Evolutionary conservation across 2,329 filamentous ascomycete species (phyloP).

Genomic region (Neofusicoccum sp.): DNA sequence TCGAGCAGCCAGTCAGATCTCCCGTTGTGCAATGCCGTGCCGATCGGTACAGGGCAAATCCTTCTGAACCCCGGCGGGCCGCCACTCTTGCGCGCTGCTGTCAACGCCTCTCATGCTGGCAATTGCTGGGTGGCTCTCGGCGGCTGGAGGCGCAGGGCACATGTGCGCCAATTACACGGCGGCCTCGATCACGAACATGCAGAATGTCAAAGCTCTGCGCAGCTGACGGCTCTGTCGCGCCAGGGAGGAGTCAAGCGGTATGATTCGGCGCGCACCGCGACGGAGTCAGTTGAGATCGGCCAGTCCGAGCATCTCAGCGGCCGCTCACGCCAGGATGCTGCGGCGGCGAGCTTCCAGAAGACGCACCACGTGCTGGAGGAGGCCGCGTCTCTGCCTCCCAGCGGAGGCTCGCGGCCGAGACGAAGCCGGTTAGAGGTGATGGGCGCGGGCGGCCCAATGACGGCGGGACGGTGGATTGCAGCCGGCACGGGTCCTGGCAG

Average conservation of each 20-base stretch:
- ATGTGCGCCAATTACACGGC: constrained; percentile 10
- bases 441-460: background rate
- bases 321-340: background rate
- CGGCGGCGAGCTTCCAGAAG: background rate
- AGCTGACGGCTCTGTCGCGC: constrained; percentile 11
- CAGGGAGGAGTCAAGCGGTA: constrained; percentile 3
- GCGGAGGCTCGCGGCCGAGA: constrained; percentile 16
- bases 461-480: background rate
- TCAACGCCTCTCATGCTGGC: background rate
- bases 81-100: background rate
- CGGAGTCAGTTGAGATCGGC: constrained; percentile 3
- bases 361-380: background rate
- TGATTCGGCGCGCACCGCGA: background rate
- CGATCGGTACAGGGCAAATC: constrained; percentile 13
- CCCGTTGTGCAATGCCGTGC: background rate
- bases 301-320: background rate
- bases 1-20: constrained; percentile 8
- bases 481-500: background rate
- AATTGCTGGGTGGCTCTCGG: background rate
- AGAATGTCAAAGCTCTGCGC: constrained; percentile 11
- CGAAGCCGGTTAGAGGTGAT: constrained; percentile 15
- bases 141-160: constrained; percentile 3
- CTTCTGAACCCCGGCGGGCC: background rate
- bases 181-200: background rate
- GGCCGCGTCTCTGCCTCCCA: background rate